These are phyloP conservation scores for Stachybotrys echinatus DNA, from an alignment of 2,329 filamentous ascomycete genomes.

Conservation along the genomic window DNA sequence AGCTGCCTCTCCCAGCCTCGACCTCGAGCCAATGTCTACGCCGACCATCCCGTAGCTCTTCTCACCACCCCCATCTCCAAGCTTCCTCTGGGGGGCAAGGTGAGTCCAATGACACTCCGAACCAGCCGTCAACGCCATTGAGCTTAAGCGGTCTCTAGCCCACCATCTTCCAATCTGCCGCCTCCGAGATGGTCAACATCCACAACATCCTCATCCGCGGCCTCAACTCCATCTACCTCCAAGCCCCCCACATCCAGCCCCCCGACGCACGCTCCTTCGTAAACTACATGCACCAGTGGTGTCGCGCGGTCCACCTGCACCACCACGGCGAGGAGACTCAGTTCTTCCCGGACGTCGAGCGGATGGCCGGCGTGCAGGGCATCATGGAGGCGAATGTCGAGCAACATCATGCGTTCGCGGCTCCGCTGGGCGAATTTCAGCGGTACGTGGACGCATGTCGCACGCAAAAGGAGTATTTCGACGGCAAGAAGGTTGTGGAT, in stretches of 20 bases:
- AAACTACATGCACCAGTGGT: conserved; percentile 20
- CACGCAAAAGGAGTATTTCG: not conserved
- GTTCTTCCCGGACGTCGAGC: conserved; percentile 28
- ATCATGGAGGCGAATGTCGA: conserved; percentile 30
- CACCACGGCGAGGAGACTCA: conserved; percentile 28
- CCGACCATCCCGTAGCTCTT: conserved; percentile 4
- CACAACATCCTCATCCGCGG: conserved; percentile 27
- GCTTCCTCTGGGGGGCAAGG: conserved; percentile 1
- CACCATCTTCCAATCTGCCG: conserved; percentile 19
- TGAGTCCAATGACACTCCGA: not conserved
- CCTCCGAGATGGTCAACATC: conserved; percentile 22
- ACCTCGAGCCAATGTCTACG: conserved; percentile 1
- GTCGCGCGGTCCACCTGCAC: conserved; percentile 23
- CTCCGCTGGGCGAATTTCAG: conserved; percentile 16
- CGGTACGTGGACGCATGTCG: not conserved
- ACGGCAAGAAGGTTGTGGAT: not conserved
- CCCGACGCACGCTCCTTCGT: conserved; percentile 20
- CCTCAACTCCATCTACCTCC: conserved; percentile 27
- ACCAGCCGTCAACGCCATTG: not conserved
- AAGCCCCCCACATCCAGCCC: conserved; percentile 24
- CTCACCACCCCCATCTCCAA: conserved; percentile 3
- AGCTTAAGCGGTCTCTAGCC: conserved; percentile 9
- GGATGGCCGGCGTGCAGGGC: conserved; percentile 20
- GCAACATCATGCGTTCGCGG: conserved; percentile 30
- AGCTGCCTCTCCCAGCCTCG: no score